A percentile compares a stretch with the other conserved stretches of the same genome.
Conservation (phyloP, 2,329 filamentous ascomycete genomes). For the Fusarium lateritium region DNA sequence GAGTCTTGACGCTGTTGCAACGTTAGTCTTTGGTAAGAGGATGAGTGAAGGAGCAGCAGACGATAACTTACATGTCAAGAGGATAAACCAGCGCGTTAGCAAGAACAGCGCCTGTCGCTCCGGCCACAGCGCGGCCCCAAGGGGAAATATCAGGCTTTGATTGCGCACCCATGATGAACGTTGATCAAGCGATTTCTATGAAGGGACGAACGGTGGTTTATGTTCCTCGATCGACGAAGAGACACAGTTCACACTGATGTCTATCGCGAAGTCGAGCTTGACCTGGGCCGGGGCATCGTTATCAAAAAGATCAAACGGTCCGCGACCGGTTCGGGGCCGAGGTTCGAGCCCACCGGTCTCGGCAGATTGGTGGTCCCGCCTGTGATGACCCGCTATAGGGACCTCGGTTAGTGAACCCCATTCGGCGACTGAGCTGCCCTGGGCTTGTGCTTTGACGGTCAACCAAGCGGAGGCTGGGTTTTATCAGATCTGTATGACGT, state of each 20-base stretch:
- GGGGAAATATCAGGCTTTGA: conserved; percentile 84
- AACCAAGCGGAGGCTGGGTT: neutral
- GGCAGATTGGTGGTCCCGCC: conserved; percentile 48
- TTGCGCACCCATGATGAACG: conserved; percentile 64
- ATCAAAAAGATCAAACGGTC: conserved; percentile 42
- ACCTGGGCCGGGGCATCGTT: conserved; percentile 31
- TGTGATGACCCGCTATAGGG: conserved; percentile 41
- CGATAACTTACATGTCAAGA: conserved; percentile 85
- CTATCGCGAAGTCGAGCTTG: conserved; percentile 28
- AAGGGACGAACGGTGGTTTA: neutral
- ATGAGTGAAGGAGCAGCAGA: neutral
- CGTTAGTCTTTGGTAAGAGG: neutral
- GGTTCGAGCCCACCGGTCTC: conserved; percentile 49
- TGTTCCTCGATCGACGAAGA: conserved; percentile 8
- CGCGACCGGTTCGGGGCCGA: conserved; percentile 43
- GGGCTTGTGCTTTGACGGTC: neutral
- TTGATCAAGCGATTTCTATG: neutral
- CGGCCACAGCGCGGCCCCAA: conserved; percentile 93
- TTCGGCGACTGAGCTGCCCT: neutral
- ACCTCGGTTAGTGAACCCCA: conserved; percentile 48
- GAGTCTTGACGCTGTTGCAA: conserved; percentile 85
- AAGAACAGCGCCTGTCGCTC: conserved; percentile 91
- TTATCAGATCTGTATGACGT: conserved; percentile 6
- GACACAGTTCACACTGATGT: conserved; percentile 22
- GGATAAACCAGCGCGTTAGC: conserved; percentile 97